Conservation (phyloP, 108 stramenopile genomes). For the Poteriospumella lacustris region DNA sequence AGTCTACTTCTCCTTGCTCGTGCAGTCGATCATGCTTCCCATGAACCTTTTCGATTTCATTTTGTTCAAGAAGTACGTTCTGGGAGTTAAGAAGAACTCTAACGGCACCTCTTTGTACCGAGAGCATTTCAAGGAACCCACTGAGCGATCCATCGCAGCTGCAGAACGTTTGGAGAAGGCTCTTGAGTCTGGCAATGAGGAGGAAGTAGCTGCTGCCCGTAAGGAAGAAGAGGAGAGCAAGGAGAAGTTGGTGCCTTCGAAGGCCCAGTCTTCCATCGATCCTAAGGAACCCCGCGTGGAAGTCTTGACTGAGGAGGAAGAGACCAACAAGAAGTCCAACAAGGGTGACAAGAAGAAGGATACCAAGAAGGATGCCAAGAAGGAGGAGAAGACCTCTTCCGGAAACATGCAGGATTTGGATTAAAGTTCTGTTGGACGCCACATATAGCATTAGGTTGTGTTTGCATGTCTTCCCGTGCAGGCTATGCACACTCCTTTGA, state of each 20-base stretch:
- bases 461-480: no score
- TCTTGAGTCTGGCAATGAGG: neutral
- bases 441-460: no score
- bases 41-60: neutral
- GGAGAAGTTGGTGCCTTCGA: neutral
- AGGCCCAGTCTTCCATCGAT: neutral
- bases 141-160: neutral
- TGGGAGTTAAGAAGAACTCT: slow-evolving; percentile 1
- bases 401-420: no score
- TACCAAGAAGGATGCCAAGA: no score
- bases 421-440: no score
- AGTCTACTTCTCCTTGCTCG: neutral
- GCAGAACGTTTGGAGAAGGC: neutral
- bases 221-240: neutral
- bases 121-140: neutral
- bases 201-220: neutral
- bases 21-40: slow-evolving; percentile 15
- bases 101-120: neutral
- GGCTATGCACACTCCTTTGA: no score
- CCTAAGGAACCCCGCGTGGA: neutral
- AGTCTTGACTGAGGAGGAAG: neutral
- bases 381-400: no score
- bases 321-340: neutral
- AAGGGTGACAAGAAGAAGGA: no score
- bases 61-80: slow-evolving; percentile 14